Conservation (phyloP, 78 protist species). For the Dictyostelium capitatum region DNA sequence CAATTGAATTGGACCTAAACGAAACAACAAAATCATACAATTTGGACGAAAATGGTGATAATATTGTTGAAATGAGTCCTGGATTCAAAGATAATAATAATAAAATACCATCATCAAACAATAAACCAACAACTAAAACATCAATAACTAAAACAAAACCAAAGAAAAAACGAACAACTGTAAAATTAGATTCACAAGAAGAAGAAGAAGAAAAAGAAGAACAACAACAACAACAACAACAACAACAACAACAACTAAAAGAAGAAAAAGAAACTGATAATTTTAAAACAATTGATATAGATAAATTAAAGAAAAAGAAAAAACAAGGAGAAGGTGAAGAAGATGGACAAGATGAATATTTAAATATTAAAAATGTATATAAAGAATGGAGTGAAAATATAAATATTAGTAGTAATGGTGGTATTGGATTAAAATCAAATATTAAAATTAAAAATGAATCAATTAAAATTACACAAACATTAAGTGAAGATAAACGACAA, state of each 20-base stretch:
- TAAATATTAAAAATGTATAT: conserved; percentile 9
- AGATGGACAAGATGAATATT: background rate
- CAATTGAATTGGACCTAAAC: background rate
- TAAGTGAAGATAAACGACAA: background rate
- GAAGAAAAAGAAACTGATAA: background rate
- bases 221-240: background rate
- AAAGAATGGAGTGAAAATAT: background rate
- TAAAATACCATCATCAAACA: background rate
- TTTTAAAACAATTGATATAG: background rate
- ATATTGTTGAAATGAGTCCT: conserved; percentile 29
- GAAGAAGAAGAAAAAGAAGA: background rate
- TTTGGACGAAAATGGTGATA: conserved; percentile 52
- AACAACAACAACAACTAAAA: background rate
- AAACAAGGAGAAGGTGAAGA: background rate
- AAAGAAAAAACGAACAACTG: background rate
- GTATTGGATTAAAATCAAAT: background rate
- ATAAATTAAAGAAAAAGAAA: conserved; percentile 8
- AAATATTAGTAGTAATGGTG: too few species aligned
- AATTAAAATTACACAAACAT: background rate
- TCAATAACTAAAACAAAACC: background rate
- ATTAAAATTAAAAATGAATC: background rate
- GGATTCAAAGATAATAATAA: background rate
- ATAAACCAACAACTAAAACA: background rate
- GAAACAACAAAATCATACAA: conserved; percentile 3
- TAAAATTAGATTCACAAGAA: background rate